Percentiles rank a stretch among this genome's conserved stretches.
phyloP scores from a whole-genome alignment of 257 asterid species.

The Sherardia arvensis region DNA sequence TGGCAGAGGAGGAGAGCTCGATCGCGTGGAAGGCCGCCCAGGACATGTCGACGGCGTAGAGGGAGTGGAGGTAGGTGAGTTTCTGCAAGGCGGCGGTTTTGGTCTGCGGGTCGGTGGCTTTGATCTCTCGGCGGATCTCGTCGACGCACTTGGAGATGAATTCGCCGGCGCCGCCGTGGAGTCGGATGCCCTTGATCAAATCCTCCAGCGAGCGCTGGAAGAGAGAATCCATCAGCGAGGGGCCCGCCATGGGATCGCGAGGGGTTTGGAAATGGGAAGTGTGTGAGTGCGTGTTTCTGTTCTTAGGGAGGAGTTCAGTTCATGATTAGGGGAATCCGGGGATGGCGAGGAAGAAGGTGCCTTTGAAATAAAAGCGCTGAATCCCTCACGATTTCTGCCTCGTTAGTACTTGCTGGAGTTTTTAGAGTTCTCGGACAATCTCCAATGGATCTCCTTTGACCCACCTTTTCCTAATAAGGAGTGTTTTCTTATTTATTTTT shows the following conservation, averaged over 20 bases:
- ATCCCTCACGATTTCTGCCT: neutral
- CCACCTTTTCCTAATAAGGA: too few relatives aligned
- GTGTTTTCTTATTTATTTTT: too few relatives aligned
- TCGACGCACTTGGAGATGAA: slow-evolving; percentile 51
- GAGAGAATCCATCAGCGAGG: slow-evolving; percentile 77
- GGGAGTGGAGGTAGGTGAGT: slow-evolving; percentile 71
- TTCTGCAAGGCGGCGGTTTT: slow-evolving; percentile 74
- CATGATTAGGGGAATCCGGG: slow-evolving; percentile 5
- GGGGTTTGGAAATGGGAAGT: neutral
- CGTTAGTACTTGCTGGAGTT: too few relatives aligned
- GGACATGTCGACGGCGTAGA: slow-evolving; percentile 64
- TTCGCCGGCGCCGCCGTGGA: slow-evolving; percentile 20
- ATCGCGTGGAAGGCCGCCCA: slow-evolving; percentile 84
- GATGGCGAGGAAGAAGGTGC: neutral
- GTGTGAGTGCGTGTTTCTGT: neutral
- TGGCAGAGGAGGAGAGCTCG: slow-evolving; percentile 68
- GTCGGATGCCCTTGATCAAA: slow-evolving; percentile 67
- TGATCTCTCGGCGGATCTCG: slow-evolving; percentile 93
- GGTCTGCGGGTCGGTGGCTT: slow-evolving; percentile 61
- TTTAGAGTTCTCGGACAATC: too few relatives aligned
- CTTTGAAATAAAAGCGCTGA: neutral
- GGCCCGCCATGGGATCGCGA: slow-evolving; percentile 31
- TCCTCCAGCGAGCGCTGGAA: slow-evolving; percentile 82
- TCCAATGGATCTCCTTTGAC: too few relatives aligned
- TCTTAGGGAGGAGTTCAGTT: neutral